Evolutionary conservation across 352 stramenopile genomes (phyloP), one percentile per base, ranked within the genome.

Genomic region (Elongisporangium senticosum): DNA sequence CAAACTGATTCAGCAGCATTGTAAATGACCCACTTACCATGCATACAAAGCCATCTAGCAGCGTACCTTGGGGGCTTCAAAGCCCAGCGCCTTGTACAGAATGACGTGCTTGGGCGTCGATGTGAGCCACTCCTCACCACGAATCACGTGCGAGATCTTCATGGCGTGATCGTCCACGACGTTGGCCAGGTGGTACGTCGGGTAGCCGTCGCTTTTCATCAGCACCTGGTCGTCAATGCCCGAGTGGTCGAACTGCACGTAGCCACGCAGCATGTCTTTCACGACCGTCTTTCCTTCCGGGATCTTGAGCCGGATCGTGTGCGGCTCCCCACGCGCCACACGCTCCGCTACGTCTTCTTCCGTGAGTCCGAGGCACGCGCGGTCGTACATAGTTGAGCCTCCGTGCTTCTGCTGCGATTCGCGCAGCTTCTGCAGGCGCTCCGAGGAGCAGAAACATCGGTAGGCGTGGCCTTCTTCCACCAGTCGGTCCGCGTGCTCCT

Each of bases 81-180:
- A 96, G 13, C 87, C 88, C 17, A 97, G 71, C 37, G 82, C 85
- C 58, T 94, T 90, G 73, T 98, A 97, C 56, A 98, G 60, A 6
- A 97, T 80, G 0, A 96, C 58, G 63, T 98, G 91, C 65, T 97
- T 97, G 17, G 91, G 91, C 4, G 87, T 95, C 2, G 89, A 97
- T 23, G 87, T 86, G 3, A 98, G 71, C 91, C 91, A 98, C 65
- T 98, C 91, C 57, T 99, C 96, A 8, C 95, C 97, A 28, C 97
- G 93, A 59, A 99, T 97, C 17, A 99, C 96, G 49, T 98, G 97
- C 43, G 95, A 98, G 70, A 99, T 98, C 51, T 86, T 83, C 97
- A 99, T 99, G 2, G 83, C 69, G 51, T 97, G 90, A 75, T 99
- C 97, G 73, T 99, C 97, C 2, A 99, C 91, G 14, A 98, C 96